Evolutionary conservation across 495 filamentous ascomycete genomes (phyloP), one percentile per base, ranked within the genome.

Genomic region (Penicillium fimorum): DNA sequence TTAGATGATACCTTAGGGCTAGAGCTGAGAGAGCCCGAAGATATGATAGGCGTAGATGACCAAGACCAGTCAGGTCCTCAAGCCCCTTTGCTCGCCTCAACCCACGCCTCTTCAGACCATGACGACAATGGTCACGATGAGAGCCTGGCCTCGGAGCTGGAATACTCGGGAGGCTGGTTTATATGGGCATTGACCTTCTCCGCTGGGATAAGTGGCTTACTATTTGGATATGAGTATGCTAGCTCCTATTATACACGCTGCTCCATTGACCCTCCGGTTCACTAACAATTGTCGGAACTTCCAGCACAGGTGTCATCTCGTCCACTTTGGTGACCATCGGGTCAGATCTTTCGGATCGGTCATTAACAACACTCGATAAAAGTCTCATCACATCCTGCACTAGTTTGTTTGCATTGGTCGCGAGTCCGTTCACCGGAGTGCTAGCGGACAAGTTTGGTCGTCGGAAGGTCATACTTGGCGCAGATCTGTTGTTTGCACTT

Each of bases 221-320:
- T 96, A 2, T 96, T 96, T 72, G 92, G 92, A 56, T 96, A 92
- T 81, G 79, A 81, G 89, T 85, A 67, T 40, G 66, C 64, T 50
- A 20, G 50, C 49, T 20, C 38, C 43, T 24, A 20, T 53, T 8
- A 25, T 17, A 4, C n/a, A 44, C 32, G 17, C 57, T 41, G 13
- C 47, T 37, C 27, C 25, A 29, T 54, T 32, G 9, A 1, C 33
- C 44, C 35, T 44, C 38, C 22, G 13, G 22, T 48, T 54, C 50
- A 38, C 71, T 63, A 54, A 68, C 46, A 40, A 22, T 17, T 17
- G 38, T 59, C 33, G 58, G 24, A 30, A 47, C 42, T 46, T 55
- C 44, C 59, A 94, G 90, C 64, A 97, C 92, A 18, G 92, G 92
- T 41, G 92, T 96, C 13, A 94, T 97, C 41, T 94, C 90, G 22